Evolutionary conservation across 1,139 yeast genomes (phyloP).

Genomic region (Yamadazyma jaroonii): DNA sequence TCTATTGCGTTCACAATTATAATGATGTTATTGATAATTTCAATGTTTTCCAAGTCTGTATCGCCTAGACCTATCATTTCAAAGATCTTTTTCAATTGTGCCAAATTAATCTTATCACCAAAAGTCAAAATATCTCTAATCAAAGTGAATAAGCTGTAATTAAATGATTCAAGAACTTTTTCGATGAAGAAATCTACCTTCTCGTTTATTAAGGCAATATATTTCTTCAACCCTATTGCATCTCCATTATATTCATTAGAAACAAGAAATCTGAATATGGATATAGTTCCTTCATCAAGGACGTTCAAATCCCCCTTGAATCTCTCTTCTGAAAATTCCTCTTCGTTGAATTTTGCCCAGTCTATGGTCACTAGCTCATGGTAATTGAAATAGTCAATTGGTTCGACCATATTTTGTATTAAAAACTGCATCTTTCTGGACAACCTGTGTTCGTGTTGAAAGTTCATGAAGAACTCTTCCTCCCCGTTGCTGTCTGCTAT

Average conservation of each 20-base stretch:
- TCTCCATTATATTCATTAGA: slow-evolving; percentile 12
- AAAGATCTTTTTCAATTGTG: slow-evolving; percentile 4
- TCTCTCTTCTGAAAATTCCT: slow-evolving; percentile 5
- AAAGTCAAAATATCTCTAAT: slow-evolving; percentile 13
- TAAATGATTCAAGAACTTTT: too few relatives aligned
- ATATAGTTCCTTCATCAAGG: slow-evolving; percentile 3
- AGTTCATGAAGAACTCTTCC: not conserved
- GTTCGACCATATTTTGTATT: slow-evolving; percentile 5
- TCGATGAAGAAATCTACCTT: too few relatives aligned
- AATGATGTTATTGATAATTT: slow-evolving; percentile 1
- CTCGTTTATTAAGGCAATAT: not conserved
- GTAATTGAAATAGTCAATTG: slow-evolving; percentile 8
- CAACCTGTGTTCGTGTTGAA: not conserved
- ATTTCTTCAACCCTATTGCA: slow-evolving; percentile 5
- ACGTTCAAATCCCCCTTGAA: slow-evolving; percentile 7
- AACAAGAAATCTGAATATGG: slow-evolving; percentile 10
- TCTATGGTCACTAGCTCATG: slow-evolving; percentile 2
- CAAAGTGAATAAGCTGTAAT: slow-evolving; percentile 5
- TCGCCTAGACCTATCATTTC: not conserved
- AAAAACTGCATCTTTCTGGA: not conserved
- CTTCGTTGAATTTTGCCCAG: slow-evolving; percentile 3
- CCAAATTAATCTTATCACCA: slow-evolving; percentile 7
- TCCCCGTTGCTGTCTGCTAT: not conserved
- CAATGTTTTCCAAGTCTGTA: not conserved
- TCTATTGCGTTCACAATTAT: slow-evolving; percentile 4